Evolutionary conservation across 768 basidiomycete genomes (phyloP), one percentile per base, ranked within the genome.

Genomic region (Mycena floridula): DNA sequence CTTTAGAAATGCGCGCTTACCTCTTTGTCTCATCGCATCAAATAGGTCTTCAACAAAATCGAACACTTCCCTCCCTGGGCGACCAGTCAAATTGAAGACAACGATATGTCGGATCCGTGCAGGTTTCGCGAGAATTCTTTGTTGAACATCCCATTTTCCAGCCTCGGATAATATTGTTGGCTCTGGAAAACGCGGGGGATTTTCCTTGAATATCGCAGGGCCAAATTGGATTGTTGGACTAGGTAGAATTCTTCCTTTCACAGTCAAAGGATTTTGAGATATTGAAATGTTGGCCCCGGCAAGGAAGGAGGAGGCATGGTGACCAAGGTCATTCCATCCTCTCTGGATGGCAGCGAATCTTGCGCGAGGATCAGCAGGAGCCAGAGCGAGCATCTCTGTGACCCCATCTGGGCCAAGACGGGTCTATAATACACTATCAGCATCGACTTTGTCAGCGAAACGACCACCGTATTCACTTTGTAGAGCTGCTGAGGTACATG

Each of bases 231-330:
- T 66, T 0, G 41, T 37, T 0, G 70, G 69, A 0, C 60, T 50
- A 2, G 59, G 52, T 1, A 73, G 54, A 24, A 69, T 42, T 21
- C 67, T 65, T 0, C 72, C 71, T 2, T 57, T 55, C 2, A 73
- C 61, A 0, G 51, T 7, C 8, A 63, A 49, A 1, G 70, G 67
- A 1, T 36, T 15, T 1, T 54, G 46, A 7, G 54, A 43, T 1
- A 77, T 57, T 5, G 32, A 42, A 44, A 78, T 63, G 3, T 63
- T 63, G 0, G 74, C 67, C 16, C 67, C 68, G 18, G 47, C 46
- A 23, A 77, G 53, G 43, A 69, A 76, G 7, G 66, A 55, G 0
- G 76, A 76, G 1, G 63, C 57, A 0, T 47, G 41, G 27, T 64
- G 62, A 22, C 67, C 62, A 12, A 77, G 56, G 25, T 60, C 49